Evolutionary conservation across 805 yeast genomes (phyloP).

Genomic region (Cyberlindnera suaveolens): DNA sequence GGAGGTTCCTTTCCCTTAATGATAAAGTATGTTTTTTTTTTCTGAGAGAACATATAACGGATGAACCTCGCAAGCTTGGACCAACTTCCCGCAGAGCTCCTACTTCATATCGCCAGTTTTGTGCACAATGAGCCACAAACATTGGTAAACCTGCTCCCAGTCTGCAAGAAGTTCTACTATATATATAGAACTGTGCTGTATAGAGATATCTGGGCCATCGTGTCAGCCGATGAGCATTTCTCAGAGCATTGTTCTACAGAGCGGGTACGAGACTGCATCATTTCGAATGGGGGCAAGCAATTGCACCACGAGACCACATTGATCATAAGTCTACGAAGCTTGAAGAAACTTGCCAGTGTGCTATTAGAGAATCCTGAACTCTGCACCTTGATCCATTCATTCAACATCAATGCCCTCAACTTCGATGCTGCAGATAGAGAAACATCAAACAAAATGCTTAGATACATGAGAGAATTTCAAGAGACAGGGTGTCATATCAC

Average conservation of each 20-base stretch:
- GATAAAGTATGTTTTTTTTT: too few species aligned
- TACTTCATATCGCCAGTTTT: slow-evolving; percentile 3
- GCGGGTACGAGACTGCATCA: not conserved
- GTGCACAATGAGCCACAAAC: slow-evolving; percentile 4
- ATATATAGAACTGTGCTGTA: slow-evolving; percentile 8
- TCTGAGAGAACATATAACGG: too few species aligned
- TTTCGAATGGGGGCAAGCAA: not conserved
- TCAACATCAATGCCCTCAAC: slow-evolving; percentile 6
- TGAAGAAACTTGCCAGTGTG: slow-evolving; percentile 2
- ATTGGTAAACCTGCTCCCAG: slow-evolving; percentile 5
- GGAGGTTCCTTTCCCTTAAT: too few species aligned
- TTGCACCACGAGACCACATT: slow-evolving; percentile 3
- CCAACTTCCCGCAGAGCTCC: slow-evolving; percentile 9
- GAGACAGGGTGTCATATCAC: not conserved
- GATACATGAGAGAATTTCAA: slow-evolving; percentile 3
- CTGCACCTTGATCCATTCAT: not conserved
- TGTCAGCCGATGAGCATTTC: slow-evolving; percentile 9
- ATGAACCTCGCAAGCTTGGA: not conserved
- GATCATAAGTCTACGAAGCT: slow-evolving; percentile 1
- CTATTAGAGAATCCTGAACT: slow-evolving; percentile 4
- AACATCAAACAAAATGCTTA: slow-evolving; percentile 1
- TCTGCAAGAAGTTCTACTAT: slow-evolving; percentile 10
- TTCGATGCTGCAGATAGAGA: slow-evolving; percentile 4
- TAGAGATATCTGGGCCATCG: slow-evolving; percentile 9
- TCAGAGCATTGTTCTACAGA: not conserved